Conservation (phyloP, 2,329 filamentous ascomycete species). For the Rhynchosporium secalis region DNA sequence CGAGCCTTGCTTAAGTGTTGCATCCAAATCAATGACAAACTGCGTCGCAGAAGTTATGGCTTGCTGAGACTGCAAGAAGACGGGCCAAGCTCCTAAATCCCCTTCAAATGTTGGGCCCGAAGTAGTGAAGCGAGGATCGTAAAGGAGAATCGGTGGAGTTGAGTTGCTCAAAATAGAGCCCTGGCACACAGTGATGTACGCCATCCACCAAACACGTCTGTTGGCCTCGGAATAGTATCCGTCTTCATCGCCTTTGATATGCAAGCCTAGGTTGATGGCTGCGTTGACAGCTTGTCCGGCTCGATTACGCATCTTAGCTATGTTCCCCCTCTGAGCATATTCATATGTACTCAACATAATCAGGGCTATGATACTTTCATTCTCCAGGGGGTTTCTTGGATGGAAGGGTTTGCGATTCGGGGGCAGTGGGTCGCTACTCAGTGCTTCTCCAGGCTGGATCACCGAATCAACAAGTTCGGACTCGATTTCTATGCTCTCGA, state of each 20-base stretch:
- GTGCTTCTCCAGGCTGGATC: constrained; percentile 47
- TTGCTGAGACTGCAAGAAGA: constrained; percentile 50
- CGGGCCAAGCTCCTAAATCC: constrained; percentile 46
- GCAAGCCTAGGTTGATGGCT: constrained; percentile 48
- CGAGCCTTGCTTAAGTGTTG: constrained; percentile 42
- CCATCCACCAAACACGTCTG: constrained; percentile 55
- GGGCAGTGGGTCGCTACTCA: constrained; percentile 36
- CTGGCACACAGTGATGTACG: constrained; percentile 53
- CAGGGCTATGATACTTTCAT: constrained; percentile 51
- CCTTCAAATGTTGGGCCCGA: constrained; percentile 45
- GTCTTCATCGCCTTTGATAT: constrained; percentile 43
- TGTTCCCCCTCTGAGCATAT: constrained; percentile 53
- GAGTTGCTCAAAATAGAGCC: constrained; percentile 52
- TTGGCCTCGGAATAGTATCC: constrained; percentile 48
- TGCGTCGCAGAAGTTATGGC: constrained; percentile 49
- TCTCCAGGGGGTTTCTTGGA: constrained; percentile 45
- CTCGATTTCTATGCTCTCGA: constrained; percentile 52
- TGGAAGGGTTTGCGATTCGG: constrained; percentile 47
- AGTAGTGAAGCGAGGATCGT: constrained; percentile 48
- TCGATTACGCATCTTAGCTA: constrained; percentile 52
- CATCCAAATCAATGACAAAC: constrained; percentile 51
- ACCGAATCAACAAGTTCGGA: constrained; percentile 49
- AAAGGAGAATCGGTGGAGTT: constrained; percentile 47
- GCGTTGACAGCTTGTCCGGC: constrained; percentile 49
- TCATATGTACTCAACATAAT: constrained; percentile 53